Evolutionary conservation across 225 moss, liverwort and hornwort genomes (phyloP), one percentile per base, ranked within the genome.

Genomic region (Climacium dendroides): DNA sequence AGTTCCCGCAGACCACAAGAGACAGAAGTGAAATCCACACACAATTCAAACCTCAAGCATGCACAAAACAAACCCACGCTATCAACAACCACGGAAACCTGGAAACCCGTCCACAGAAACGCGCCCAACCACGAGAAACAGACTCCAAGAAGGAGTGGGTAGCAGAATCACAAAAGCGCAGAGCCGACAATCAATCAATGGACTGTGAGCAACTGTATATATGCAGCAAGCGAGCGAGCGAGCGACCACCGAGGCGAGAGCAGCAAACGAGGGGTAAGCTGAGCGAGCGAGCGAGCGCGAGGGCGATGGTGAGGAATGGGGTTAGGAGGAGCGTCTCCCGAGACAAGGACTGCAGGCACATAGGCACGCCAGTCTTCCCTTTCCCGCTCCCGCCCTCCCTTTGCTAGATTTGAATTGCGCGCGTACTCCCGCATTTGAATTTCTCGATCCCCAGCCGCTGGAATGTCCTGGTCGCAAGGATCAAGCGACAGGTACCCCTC

Each of bases 371-470:
- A 47, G 81, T 24, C 37, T 70, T 22, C 43, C 39, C 25, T 85
- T 90, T 88, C 90, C 88, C 85, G 90, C 85, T 85, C 90, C 85
- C 88, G 90, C 90, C 82, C 78, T 88, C n/a, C 22, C 26, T 13
- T n/a, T 17, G 13, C n/a, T 2, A 6, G 71, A 37, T 88, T 90
- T 85, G 88, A 90, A 90, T 82, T 88, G 82, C 88, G 63, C 88
- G 88, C 88, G 82, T 71, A 62, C 82, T 82, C 48, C 11, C 7
- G 45, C 55, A 83, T 88, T 88, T 88, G 88, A 88, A 88, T 83
- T 79, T 59, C 57, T 18, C 47, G 6, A 2, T 54, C 70, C 9
- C 43, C 8, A 8, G 18, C 43, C 81, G 9, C 52, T 41, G 9
- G 25, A 25, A 59, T 18, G 18, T 11, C 59, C 8, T 59, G 19